Percentiles rank a stretch among this genome's conserved stretches.
Conservation (phyloP, 495 filamentous ascomycete genomes). For the Aspergillus mulundensis region DNA sequence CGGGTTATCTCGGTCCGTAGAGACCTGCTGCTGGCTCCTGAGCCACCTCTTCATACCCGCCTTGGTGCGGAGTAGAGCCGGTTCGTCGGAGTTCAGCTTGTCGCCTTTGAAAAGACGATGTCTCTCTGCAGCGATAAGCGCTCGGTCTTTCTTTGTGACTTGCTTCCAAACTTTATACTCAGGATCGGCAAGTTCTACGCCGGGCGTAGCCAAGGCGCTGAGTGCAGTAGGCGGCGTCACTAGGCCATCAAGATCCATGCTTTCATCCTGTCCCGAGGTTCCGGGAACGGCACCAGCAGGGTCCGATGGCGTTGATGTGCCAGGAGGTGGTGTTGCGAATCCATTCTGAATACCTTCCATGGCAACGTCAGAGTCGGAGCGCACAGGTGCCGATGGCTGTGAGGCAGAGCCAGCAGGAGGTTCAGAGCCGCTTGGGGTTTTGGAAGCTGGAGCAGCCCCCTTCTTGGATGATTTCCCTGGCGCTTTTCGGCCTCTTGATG, state of each 20-base stretch:
- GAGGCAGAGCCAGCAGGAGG: conserved; percentile 59
- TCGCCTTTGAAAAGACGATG: conserved; percentile 81
- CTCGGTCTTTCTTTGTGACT: conserved; percentile 93
- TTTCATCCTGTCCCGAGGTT: conserved; percentile 63
- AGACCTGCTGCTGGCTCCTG: conserved; percentile 63
- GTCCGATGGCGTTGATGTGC: conserved; percentile 74
- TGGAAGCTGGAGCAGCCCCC: conserved; percentile 65
- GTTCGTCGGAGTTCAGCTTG: conserved; percentile 80
- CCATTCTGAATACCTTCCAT: conserved; percentile 75
- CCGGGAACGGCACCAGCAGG: conserved; percentile 58
- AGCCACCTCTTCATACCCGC: conserved; percentile 78
- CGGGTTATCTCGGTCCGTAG: conserved; percentile 48
- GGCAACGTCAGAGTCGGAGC: conserved; percentile 60
- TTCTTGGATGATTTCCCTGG: conserved; percentile 79
- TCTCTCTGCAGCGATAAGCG: conserved; percentile 71
- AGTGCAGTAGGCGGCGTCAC: conserved; percentile 58
- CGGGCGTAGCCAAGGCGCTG: conserved; percentile 37
- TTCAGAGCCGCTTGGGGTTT: conserved; percentile 64
- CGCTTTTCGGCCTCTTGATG: conserved; percentile 86
- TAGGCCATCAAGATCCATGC: conserved; percentile 74
- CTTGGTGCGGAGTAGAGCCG: conserved; percentile 75
- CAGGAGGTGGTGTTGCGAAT: conserved; percentile 74
- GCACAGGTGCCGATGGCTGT: conserved; percentile 47
- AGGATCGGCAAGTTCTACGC: conserved; percentile 66
- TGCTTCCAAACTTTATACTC: conserved; percentile 99